phyloP scores from a whole-genome alignment of 2,329 filamentous ascomycete species.

The Cladophialophora chaetospira region DNA sequence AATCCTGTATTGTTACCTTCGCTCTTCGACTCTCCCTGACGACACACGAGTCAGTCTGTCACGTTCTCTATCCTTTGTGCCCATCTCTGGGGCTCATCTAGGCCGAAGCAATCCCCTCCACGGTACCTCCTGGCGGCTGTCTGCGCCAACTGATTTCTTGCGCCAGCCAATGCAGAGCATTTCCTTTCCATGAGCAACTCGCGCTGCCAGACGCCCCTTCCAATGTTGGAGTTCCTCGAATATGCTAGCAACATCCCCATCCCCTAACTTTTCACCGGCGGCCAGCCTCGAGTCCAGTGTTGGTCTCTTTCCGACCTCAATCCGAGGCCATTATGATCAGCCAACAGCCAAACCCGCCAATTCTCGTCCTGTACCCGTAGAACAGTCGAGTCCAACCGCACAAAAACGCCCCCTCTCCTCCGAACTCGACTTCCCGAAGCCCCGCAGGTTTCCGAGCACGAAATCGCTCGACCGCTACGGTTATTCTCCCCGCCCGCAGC shows the following conservation, averaged over 20 bases:
- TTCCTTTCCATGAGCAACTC: slow-evolving; percentile 8
- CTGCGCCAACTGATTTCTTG: neutral
- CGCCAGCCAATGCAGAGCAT: slow-evolving; percentile 3
- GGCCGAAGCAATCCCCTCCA: too few species aligned
- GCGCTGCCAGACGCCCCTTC: slow-evolving; percentile 11
- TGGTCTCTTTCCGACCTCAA: slow-evolving; percentile 9
- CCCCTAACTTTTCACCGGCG: slow-evolving; percentile 24
- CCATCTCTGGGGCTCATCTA: too few species aligned
- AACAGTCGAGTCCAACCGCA: slow-evolving; percentile 3
- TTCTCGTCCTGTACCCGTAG: slow-evolving; percentile 11
- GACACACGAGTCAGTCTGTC: too few species aligned
- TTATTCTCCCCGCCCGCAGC: slow-evolving; percentile 7
- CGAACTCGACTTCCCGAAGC: slow-evolving; percentile 13
- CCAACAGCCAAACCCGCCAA: neutral
- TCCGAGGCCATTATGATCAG: slow-evolving; percentile 23
- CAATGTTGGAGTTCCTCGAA: slow-evolving; percentile 27
- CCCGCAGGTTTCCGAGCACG: slow-evolving; percentile 20
- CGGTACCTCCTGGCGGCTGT: neutral
- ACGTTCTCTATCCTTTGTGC: too few species aligned
- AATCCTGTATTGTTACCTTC: neutral
- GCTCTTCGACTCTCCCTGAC: too few species aligned
- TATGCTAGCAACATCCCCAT: slow-evolving; percentile 34
- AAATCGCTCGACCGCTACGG: slow-evolving; percentile 27
- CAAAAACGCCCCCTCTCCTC: slow-evolving; percentile 15
- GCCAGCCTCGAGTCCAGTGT: slow-evolving; percentile 16